Evolutionary conservation across 306 rosid species (phyloP), one percentile per base, ranked within the genome.

Genomic region (Coriaria nepalensis): DNA sequence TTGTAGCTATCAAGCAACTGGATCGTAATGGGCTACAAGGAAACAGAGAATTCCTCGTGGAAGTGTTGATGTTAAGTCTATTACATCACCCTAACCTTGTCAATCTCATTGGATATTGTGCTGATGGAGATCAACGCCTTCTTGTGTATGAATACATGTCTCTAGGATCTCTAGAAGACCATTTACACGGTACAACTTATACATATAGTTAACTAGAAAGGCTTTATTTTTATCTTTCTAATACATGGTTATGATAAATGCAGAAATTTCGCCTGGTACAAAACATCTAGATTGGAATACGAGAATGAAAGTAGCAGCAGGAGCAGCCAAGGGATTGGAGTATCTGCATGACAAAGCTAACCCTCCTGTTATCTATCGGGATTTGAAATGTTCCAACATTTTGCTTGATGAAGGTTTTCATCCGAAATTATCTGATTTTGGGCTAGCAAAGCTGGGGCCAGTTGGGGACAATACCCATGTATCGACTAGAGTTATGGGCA

Each of bases 71-170:
- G 95, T 52, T 84, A 67, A 84, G 97, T 70, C 79, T 84, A 43
- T 90, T 81, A 66, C 97, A 88, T 70, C 97, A 88, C 68, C 74
- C 84, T 42, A 84, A 88, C 74, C 93, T 88, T 49, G 97, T 84
- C 61, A 84, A 84, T 64, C 81, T 88, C 29, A 79, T 76, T 49
- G 97, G 97, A 53, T 88, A 88, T 66, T 88, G 97, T 64, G 95
- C 87, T 61, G 97, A 84, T 63, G 97, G 95, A 59, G 95, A 84
- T 76, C 97, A 84, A 65, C 81, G 97, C 86, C 95, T 88, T 62
- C 77, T 88, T 45, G 81, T 88, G 68, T 88, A 88, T 67, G 93
- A 88, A 65, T 84, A 66, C 58, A 88, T 88, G 97, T 65, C 93
- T 13, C 66, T 88, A 47, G 97, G 97, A 64, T 79, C 90, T 55